A percentile compares a stretch with the other conserved stretches of the same genome.
phyloP scores from a whole-genome alignment of 176 grass and related monocot species.

The Stipa capillata region DNA sequence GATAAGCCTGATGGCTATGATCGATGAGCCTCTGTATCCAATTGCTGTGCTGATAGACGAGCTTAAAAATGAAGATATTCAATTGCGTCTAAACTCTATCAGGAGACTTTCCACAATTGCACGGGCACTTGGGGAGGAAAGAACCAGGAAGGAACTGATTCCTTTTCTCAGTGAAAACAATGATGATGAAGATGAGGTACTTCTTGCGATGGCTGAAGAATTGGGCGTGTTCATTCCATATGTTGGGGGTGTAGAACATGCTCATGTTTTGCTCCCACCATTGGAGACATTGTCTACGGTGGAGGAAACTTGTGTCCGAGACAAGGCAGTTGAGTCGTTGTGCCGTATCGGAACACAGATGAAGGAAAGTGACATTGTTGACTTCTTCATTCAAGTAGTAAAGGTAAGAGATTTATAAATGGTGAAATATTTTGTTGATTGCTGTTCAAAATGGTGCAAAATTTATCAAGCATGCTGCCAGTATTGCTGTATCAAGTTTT shows the following conservation, averaged over 20 bases:
- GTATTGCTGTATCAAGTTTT: neutral
- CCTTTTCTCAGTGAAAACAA: conserved; percentile 98
- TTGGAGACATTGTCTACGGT: conserved; percentile 84
- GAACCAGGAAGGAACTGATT: conserved; percentile 90
- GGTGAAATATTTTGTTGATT: neutral
- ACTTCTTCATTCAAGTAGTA: conserved; percentile 63
- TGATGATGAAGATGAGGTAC: conserved; percentile 95
- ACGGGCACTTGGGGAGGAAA: conserved; percentile 84
- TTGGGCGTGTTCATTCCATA: conserved; percentile 94
- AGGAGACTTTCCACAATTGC: conserved; percentile 89
- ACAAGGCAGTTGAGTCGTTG: conserved; percentile 88
- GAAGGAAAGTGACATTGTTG: conserved; percentile 80
- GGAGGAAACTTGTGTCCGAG: conserved; percentile 92
- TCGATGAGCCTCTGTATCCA: conserved; percentile 85
- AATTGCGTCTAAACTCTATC: conserved; percentile 86
- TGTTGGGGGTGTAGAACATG: conserved; percentile 86
- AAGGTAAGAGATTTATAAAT: conserved; percentile 39
- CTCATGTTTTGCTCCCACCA: conserved; percentile 75
- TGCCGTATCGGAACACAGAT: conserved; percentile 90
- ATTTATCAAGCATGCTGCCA: neutral
- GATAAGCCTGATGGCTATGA: conserved; percentile 56
- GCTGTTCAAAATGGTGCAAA: neutral
- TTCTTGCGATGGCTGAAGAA: conserved; percentile 96
- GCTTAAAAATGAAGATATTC: conserved; percentile 95
- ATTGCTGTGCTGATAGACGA: conserved; percentile 92